A percentile compares a stretch with the other conserved stretches of the same genome.
phyloP scores from a whole-genome alignment of 2,329 filamentous ascomycete species.

The Colletotrichum nymphaeae region DNA sequence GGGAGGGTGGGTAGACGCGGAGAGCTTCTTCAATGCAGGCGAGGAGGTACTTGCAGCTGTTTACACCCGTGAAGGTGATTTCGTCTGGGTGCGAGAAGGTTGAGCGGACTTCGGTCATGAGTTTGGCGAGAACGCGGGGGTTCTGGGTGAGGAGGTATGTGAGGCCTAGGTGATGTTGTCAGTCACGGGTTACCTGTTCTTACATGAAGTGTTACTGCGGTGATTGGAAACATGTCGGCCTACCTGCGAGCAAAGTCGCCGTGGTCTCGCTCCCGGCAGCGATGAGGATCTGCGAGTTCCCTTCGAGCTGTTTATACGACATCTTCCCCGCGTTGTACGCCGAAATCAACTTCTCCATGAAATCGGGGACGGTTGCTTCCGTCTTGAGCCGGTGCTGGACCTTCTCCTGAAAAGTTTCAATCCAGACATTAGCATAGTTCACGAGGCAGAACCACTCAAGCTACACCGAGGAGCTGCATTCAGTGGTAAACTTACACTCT shows the following conservation, averaged over 20 bases:
- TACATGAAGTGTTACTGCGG: too few species aligned
- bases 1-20: constrained; percentile 39
- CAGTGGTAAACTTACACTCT: not conserved
- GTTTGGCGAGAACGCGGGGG: constrained; percentile 41
- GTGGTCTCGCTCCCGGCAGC: constrained; percentile 48
- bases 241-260: constrained; percentile 46
- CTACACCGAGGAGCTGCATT: not conserved
- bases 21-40: constrained; percentile 41
- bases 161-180: constrained; percentile 29
- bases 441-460: not conserved
- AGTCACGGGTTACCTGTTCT: too few species aligned
- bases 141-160: constrained; percentile 43
- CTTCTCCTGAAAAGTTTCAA: not conserved
- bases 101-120: constrained; percentile 45
- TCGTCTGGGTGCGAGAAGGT: constrained; percentile 26
- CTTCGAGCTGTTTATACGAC: constrained; percentile 18
- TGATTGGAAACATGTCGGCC: not conserved
- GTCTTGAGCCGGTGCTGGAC: not conserved
- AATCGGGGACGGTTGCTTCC: not conserved
- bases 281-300: constrained; percentile 38
- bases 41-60: constrained; percentile 39
- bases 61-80: constrained; percentile 21
- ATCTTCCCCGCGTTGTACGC: constrained; percentile 17
- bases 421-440: not conserved
- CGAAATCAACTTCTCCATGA: constrained; percentile 9